Evolutionary conservation across 1,139 yeast species (phyloP).

Genomic region (Nadsonia starkeyi-henricii): DNA sequence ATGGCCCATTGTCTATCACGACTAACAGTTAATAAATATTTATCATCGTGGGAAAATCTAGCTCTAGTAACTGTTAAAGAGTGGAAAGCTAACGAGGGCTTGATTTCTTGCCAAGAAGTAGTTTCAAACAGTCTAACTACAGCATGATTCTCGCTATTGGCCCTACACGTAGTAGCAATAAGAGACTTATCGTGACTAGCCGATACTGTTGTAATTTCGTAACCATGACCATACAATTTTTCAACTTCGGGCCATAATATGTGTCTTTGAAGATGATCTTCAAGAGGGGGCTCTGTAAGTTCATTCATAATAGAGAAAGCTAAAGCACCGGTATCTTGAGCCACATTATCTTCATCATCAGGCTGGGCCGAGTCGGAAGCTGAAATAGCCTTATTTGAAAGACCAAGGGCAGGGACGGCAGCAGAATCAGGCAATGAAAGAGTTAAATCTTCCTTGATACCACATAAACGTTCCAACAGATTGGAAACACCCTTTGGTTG

Average conservation of each 20-base stretch:
- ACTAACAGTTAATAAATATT: slow-evolving; percentile 62
- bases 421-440: slow-evolving; percentile 62
- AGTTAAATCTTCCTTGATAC: slow-evolving; percentile 21
- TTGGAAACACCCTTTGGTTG: slow-evolving; percentile 71
- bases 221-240: slow-evolving; percentile 93
- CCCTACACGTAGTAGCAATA: slow-evolving; percentile 83
- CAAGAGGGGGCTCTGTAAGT: slow-evolving; percentile 38
- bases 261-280: slow-evolving; percentile 80
- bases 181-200: slow-evolving; percentile 49
- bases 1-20: slow-evolving; percentile 80
- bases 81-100: slow-evolving; percentile 42
- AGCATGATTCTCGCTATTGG: slow-evolving; percentile 75
- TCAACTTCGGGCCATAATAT: slow-evolving; percentile 93
- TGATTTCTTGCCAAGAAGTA: slow-evolving; percentile 45
- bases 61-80: slow-evolving; percentile 74
- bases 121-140: slow-evolving; percentile 65
- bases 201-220: slow-evolving; percentile 75
- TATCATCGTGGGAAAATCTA: slow-evolving; percentile 60
- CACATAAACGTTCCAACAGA: slow-evolving; percentile 43
- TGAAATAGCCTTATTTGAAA: slow-evolving; percentile 77
- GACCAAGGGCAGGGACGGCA: slow-evolving; percentile 80
- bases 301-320: slow-evolving; percentile 2
- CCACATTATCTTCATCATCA: slow-evolving; percentile 25
- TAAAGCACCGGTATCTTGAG: slow-evolving; percentile 7
- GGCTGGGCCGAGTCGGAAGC: slow-evolving; percentile 31